Evolutionary conservation across 495 filamentous ascomycete species (phyloP).

Genomic region (Trichoderma parareesei): DNA sequence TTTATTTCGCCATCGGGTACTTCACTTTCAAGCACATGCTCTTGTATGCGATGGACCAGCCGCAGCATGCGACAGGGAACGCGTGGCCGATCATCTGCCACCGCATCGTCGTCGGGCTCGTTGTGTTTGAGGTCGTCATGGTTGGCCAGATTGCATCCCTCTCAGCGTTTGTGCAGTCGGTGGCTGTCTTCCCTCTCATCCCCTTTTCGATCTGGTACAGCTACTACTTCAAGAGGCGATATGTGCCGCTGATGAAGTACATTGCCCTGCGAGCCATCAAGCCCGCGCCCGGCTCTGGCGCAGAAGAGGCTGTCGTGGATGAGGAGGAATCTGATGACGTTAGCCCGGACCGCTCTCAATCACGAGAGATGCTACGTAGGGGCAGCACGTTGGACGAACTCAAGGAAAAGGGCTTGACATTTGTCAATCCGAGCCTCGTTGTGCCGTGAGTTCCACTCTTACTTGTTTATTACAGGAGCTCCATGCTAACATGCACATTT

Average conservation of each 20-base stretch:
- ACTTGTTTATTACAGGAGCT: not conserved
- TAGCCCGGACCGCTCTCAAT: constrained; percentile 15
- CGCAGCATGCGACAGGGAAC: constrained; percentile 85
- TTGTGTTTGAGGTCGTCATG: constrained; percentile 86
- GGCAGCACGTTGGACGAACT: constrained; percentile 56
- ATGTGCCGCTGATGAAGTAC: constrained; percentile 79
- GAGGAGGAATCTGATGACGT: constrained; percentile 26
- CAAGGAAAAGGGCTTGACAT: constrained; percentile 54
- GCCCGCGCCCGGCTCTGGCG: constrained; percentile 30
- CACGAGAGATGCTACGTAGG: constrained; percentile 27
- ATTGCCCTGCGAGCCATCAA: constrained; percentile 84
- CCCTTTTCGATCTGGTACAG: constrained; percentile 76
- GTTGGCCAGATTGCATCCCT: constrained; percentile 77
- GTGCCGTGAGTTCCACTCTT: constrained; percentile 41
- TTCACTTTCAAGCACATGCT: constrained; percentile 98
- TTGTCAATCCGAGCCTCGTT: constrained; percentile 69
- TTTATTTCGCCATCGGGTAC: constrained; percentile 83
- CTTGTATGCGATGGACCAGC: constrained; percentile 96
- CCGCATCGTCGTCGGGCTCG: constrained; percentile 70
- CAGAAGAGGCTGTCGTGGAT: constrained; percentile 31
- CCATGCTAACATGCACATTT: constrained; percentile 15
- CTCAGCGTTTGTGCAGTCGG: constrained; percentile 57
- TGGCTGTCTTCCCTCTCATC: constrained; percentile 68
- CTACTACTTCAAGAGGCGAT: constrained; percentile 64
- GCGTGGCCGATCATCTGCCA: constrained; percentile 96